Conservation (phyloP, 331 rosid species). For the Quercus lobata region DNA sequence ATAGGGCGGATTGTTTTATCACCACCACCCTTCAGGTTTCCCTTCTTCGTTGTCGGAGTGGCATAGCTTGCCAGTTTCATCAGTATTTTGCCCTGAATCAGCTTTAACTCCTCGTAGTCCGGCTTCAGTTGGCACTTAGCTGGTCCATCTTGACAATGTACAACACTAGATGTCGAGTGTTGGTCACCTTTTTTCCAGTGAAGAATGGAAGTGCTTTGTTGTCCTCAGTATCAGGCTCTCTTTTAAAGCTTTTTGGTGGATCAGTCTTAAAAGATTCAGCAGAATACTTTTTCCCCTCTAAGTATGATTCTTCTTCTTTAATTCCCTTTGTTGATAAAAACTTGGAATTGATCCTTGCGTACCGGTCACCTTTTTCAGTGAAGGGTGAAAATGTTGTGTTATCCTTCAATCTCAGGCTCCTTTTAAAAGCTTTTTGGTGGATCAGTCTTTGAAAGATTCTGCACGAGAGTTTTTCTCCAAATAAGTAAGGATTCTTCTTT, state of each 20-base stretch:
- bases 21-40: conserved; percentile 34
- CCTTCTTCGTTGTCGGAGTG: conserved; percentile 57
- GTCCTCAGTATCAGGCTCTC: conserved; percentile 29
- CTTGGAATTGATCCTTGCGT: conserved; percentile 3
- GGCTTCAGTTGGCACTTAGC: conserved; percentile 43
- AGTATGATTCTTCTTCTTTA: conserved; percentile 18
- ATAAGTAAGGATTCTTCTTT: conserved; percentile 20
- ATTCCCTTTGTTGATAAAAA: too few species aligned
- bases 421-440: conserved; percentile 14
- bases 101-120: conserved; percentile 39
- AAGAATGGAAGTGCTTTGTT: background rate
- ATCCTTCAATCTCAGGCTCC: conserved; percentile 28
- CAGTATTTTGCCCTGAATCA: conserved; percentile 27
- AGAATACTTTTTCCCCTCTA: conserved; percentile 20
- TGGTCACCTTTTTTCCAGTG: conserved; percentile 16
- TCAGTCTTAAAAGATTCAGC: conserved; percentile 30
- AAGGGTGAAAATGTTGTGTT: background rate
- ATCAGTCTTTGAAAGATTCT: conserved; percentile 29
- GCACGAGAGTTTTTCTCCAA: conserved; percentile 16
- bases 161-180: conserved; percentile 21
- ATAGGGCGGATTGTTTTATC: conserved; percentile 69
- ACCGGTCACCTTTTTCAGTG: conserved; percentile 19
- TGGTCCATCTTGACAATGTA: conserved; percentile 21
- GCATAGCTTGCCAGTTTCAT: conserved; percentile 18
- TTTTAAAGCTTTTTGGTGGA: conserved; percentile 16